phyloP scores from a whole-genome alignment of 2,329 filamentous ascomycete species.

The Botrytis fragariae region DNA sequence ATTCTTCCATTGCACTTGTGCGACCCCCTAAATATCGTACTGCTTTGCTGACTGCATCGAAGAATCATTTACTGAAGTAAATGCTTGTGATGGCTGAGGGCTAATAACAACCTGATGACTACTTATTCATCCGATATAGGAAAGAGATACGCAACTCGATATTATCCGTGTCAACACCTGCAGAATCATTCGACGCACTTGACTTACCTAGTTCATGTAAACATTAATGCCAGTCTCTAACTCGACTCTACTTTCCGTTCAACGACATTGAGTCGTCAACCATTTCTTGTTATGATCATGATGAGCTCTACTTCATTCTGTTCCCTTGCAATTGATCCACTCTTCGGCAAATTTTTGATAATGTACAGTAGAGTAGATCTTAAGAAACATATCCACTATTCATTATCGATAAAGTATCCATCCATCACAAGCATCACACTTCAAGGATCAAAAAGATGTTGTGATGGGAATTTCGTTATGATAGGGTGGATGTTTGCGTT shows the following conservation, averaged over 20 bases:
- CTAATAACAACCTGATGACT: constrained; percentile 7
- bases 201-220: background rate
- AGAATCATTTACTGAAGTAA: background rate
- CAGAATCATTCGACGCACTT: constrained; percentile 16
- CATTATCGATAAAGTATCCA: background rate
- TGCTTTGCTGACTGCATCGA: constrained; percentile 18
- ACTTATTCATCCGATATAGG: constrained; percentile 14
- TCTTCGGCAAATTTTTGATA: constrained; percentile 5
- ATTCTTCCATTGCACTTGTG: constrained; percentile 15
- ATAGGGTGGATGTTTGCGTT: constrained; percentile 14
- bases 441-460: constrained; percentile 2
- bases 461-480: constrained; percentile 5
- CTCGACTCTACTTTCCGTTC: background rate
- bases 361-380: constrained; percentile 5
- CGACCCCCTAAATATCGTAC: background rate
- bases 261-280: background rate
- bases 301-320: background rate
- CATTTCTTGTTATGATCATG: background rate
- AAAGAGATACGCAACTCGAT: background rate
- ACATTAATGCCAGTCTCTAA: background rate
- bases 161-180: constrained; percentile 7
- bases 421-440: background rate
- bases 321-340: constrained; percentile 9
- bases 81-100: constrained; percentile 1
- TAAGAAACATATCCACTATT: constrained; percentile 5